Base-by-base conservation (phyloP, 768 basidiomycete genomes). In the Cystofilobasidium ferigula region DNA sequence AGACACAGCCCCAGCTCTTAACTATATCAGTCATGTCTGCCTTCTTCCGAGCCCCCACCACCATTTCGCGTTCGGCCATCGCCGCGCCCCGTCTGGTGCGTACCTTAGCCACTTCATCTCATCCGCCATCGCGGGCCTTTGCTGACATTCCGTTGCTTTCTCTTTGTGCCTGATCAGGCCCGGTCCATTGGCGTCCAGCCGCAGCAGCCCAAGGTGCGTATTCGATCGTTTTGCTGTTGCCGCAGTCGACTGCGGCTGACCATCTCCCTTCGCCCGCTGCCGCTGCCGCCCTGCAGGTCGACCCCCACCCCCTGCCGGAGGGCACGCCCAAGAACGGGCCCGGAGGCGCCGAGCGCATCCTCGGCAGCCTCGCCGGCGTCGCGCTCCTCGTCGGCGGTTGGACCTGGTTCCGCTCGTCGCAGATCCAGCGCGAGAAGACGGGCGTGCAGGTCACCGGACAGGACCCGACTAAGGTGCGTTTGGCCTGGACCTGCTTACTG, bases 281-380 rank as follows among this genome's bases (percentile, higher is more conserved):
- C n/a, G 5, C 26, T 51, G 14, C 16, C 40, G 10, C 40, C 13
- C 16, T 32, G 10, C 51, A 54, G 51, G 2, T 9, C 51, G 26
- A 28, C 13, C 28, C 28, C 51, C 51, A 54, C 51, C 51, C 51
- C 9, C 26, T 54, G 28, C 51, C 51, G 13, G 51, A 54, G 10
- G 18, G 18, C 18, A 32, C 51, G 13, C 51, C 51, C 26, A 16
- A 28, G 28, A 54, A 54, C 51, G 51, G 28, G 7, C 51, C 51
- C 51, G 51, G 51, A 26, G 51, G 51, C 14, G 51, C 51, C 16
- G 51, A 54, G 51, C 51, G 51, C 7, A 54, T 54, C 51, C 51
- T 54, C 13, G 51, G 51, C 30, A 28, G 51, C 51, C 28, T 54
- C 30, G 51, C 14, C 30, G 26, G 18, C 6, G 51, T 22, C 51